Base-by-base conservation (phyloP, 768 basidiomycete genomes). In the Leccinum subgranulosum region DNA sequence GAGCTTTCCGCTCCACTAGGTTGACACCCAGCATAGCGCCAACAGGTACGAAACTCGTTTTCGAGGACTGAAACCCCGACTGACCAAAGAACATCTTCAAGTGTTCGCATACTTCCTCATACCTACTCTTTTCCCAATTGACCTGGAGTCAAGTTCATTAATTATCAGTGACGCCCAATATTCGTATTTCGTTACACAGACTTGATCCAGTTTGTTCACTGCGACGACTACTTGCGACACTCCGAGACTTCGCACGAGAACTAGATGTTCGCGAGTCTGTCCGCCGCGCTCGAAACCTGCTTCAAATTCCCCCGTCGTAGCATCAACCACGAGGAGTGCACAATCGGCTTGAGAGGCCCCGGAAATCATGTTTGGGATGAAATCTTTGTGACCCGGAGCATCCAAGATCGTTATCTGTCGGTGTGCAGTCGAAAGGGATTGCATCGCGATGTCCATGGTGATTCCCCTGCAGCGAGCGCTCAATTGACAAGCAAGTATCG, bases 281-380 rank as follows among this genome's bases (percentile, higher is more conserved):
- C 96, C 96, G 45, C 94, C 94, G 17, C 88, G 81, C 34, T 92
- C 89, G 66, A 98, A 99, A 3, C 96, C 96, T 23, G 92, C 87
- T 73, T 99, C 97, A 63, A 99, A 99, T 68, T 95, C 94, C 19
- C 96, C 96, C 1, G 80, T 84, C 6, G 87, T 79, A 2, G 94
- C 87, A 70, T 97, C 97, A 27, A 99, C 86, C 4, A 98, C 95
- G 21, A 98, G 84, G 8, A 98, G 74, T 0, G 97, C 94, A 49
- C 92, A 92, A 64, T 98, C 97, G 0, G 96, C 97, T 73, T 98
- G 97, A 2, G 95, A 87, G 7, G 97, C 96, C 1, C 97, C 97
- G 0, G 95, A 98, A 53, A 99, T 99, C 96, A 98, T 98, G 69
- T 98, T 98, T 1, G 97, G 97, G 60, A 99, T 90, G 65, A 98